A percentile compares a stretch with the other conserved stretches of the same genome.
phyloP scores from a whole-genome alignment of 2,329 filamentous ascomycete genomes.

The Fusarium tanahbumbuense region DNA sequence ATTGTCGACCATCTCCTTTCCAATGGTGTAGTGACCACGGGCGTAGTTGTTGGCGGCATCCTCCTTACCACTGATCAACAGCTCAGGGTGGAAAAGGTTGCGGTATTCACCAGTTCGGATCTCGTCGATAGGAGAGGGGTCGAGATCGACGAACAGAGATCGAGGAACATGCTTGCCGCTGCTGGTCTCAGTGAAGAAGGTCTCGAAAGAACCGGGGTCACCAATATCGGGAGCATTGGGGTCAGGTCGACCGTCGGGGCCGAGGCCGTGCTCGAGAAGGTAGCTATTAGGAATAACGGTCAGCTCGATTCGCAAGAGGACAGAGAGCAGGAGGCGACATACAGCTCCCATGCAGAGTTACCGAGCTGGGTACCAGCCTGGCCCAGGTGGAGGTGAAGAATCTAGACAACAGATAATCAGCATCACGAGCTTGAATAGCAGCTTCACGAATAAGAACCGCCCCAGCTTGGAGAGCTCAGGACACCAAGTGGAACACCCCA shows the following conservation, averaged over 20 bases:
- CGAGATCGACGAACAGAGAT: constrained; percentile 78
- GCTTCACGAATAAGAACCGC: constrained; percentile 21
- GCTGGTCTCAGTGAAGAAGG: constrained; percentile 80
- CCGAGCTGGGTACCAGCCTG: constrained; percentile 80
- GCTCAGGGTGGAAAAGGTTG: constrained; percentile 78
- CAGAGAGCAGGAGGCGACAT: constrained; percentile 55
- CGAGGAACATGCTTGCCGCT: constrained; percentile 78
- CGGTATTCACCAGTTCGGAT: constrained; percentile 76
- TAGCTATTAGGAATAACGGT: constrained; percentile 62
- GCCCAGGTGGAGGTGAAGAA: constrained; percentile 73
- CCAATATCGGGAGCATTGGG: constrained; percentile 68
- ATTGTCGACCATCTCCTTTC: constrained; percentile 79
- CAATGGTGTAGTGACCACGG: constrained; percentile 80
- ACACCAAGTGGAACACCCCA: constrained; percentile 40
- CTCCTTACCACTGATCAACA: constrained; percentile 79
- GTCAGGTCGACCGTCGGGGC: constrained; percentile 72
- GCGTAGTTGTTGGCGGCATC: constrained; percentile 84
- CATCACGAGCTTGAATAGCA: constrained; percentile 21
- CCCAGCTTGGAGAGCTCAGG: constrained; percentile 20
- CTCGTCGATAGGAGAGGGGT: constrained; percentile 79
- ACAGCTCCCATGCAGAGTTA: constrained; percentile 82
- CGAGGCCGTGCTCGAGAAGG: constrained; percentile 78
- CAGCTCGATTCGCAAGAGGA: constrained; percentile 29
- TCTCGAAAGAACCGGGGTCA: constrained; percentile 75
- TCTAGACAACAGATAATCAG: constrained; percentile 53